Conservation (phyloP, 306 rosid genomes). For the Urtica urens region DNA sequence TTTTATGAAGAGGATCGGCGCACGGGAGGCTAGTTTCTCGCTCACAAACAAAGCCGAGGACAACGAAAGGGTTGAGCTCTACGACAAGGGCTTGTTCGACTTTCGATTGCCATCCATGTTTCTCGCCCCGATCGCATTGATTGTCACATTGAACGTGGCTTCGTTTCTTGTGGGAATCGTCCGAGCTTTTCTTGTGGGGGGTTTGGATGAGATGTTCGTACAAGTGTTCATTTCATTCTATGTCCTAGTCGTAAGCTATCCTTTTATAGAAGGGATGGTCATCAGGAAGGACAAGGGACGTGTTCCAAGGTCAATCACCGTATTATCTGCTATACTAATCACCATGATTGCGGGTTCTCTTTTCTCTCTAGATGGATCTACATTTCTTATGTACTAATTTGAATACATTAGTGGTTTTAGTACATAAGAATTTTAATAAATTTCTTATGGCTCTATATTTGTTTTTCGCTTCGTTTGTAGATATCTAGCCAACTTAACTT, state of each 20-base stretch:
- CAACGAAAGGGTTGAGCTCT: constrained; percentile 26
- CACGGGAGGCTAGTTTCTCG: constrained; percentile 41
- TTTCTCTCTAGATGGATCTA: constrained; percentile 11
- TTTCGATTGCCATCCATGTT: constrained; percentile 41
- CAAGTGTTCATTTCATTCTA: constrained; percentile 19
- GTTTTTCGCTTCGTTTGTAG: no score
- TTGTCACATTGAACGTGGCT: constrained; percentile 32
- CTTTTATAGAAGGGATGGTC: constrained; percentile 22
- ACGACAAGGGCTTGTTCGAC: constrained; percentile 41
- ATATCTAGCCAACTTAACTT: no score
- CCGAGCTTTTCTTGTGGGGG: constrained; percentile 19
- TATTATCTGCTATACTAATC: neutral
- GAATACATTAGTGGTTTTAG: no score
- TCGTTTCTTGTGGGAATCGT: constrained; percentile 33
- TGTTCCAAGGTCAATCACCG: constrained; percentile 9
- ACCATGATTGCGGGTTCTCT: neutral
- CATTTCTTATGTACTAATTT: constrained; percentile 6
- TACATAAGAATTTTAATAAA: no score
- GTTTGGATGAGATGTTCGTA: constrained; percentile 14
- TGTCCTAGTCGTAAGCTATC: constrained; percentile 9
- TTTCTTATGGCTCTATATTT: no score
- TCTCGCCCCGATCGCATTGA: constrained; percentile 39
- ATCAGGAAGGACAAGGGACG: constrained; percentile 23
- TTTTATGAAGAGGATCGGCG: constrained; percentile 36
- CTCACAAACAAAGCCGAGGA: constrained; percentile 47